phyloP scores from a whole-genome alignment of 2,329 filamentous ascomycete species.

The Lojkania enalia region DNA sequence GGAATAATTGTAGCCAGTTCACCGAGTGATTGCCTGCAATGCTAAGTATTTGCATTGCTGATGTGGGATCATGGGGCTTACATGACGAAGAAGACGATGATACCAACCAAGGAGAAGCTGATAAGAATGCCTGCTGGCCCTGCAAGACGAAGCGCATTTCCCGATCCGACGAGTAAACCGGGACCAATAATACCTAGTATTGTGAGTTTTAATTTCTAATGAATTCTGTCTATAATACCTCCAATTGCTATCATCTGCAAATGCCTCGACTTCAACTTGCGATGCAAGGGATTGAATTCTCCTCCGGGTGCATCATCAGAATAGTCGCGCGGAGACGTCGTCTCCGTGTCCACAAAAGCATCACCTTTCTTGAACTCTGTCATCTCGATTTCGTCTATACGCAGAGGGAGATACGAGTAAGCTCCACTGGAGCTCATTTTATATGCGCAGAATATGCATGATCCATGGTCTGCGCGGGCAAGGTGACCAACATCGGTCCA shows the following conservation, averaged over 20 bases:
- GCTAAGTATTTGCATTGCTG: not conserved
- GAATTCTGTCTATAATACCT: no score
- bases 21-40: slow-evolving; percentile 21
- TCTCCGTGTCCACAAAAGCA: no score
- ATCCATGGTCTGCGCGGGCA: no score
- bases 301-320: not conserved
- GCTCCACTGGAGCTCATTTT: no score
- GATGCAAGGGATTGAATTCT: slow-evolving; percentile 18
- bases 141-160: slow-evolving; percentile 20
- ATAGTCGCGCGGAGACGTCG: not conserved
- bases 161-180: slow-evolving; percentile 21
- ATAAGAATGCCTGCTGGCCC: slow-evolving; percentile 20
- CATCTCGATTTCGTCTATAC: no score
- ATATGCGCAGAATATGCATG: no score
- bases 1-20: slow-evolving; percentile 22
- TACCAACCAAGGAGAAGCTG: slow-evolving; percentile 21
- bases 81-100: slow-evolving; percentile 24
- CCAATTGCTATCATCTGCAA: slow-evolving; percentile 30
- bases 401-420: no score
- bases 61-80: not conserved
- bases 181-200: slow-evolving; percentile 24
- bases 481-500: no score
- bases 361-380: no score
- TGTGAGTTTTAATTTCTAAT: no score
- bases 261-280: slow-evolving; percentile 24